Evolutionary conservation across 176 grass and related monocot species (phyloP).

Genomic region (Musa acuminata): DNA sequence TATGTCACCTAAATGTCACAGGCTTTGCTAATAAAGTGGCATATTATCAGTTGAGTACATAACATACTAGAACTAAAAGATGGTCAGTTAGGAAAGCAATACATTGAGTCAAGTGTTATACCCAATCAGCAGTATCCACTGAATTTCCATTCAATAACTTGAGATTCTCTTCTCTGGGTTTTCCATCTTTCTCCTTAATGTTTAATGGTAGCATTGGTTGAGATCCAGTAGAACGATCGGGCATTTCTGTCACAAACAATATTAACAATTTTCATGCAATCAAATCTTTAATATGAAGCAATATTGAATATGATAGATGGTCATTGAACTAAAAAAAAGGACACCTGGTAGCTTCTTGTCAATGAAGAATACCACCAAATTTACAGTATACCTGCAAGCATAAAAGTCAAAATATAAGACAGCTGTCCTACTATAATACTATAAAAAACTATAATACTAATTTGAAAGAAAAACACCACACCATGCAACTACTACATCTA

Average conservation of each 20-base stretch:
- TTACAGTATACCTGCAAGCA: slow-evolving; percentile 81
- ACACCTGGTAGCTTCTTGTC: slow-evolving; percentile 79
- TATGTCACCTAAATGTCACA: no score
- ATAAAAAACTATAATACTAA: not conserved
- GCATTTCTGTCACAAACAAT: slow-evolving; percentile 53
- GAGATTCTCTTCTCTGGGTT: slow-evolving; percentile 50
- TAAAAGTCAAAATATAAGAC: not conserved
- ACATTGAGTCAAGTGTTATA: slow-evolving; percentile 17
- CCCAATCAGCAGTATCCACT: slow-evolving; percentile 54
- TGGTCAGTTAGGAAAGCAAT: not conserved
- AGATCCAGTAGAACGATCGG: slow-evolving; percentile 54
- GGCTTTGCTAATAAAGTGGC: no score
- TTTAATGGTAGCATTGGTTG: slow-evolving; percentile 53
- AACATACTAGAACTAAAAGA: not conserved
- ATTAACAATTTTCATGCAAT: not conserved
- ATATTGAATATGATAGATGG: not conserved
- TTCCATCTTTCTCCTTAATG: slow-evolving; percentile 63
- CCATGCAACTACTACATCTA: slow-evolving; percentile 97
- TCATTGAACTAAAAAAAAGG: not conserved
- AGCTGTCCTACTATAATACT: not conserved
- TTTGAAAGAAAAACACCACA: slow-evolving; percentile 18
- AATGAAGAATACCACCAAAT: slow-evolving; percentile 86
- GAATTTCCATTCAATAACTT: slow-evolving; percentile 65
- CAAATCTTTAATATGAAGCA: not conserved
- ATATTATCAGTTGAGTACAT: not conserved